These are phyloP conservation scores for Lactifluus echinatus DNA, from an alignment of 768 basidiomycete species.

Conservation along the genomic window DNA sequence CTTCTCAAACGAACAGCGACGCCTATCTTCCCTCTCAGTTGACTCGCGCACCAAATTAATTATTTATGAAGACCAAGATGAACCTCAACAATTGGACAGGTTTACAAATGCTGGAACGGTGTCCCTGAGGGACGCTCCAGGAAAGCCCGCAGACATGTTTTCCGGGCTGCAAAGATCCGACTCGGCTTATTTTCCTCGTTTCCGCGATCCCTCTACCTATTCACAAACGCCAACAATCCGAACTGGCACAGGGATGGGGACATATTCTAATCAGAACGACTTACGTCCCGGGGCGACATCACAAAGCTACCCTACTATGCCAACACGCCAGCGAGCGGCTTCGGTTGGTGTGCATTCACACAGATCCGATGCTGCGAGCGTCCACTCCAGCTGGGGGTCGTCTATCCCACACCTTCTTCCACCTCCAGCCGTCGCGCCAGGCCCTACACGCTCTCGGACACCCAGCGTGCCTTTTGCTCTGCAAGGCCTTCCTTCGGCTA, in stretches of 20 bases:
- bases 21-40: not conserved
- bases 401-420: not conserved
- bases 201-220: not conserved
- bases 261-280: not conserved
- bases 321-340: not conserved
- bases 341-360: not conserved
- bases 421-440: not conserved
- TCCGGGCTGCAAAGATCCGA: not conserved
- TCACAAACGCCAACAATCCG: not conserved
- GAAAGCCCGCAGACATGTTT: not conserved
- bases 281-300: not conserved
- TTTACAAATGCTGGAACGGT: no score
- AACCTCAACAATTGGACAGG: not conserved
- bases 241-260: not conserved
- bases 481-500: not conserved
- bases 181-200: not conserved
- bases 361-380: conserved; percentile 6
- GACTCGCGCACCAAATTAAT: conserved; percentile 5
- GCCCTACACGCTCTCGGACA: not conserved
- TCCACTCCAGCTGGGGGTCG: conserved; percentile 8
- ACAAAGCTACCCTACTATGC: not conserved
- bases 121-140: not conserved
- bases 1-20: not conserved
- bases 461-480: not conserved
- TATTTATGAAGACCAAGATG: not conserved